These are phyloP conservation scores for Diplocarpon mali DNA, from an alignment of 2,329 filamentous ascomycete species.

Conservation along the genomic window DNA sequence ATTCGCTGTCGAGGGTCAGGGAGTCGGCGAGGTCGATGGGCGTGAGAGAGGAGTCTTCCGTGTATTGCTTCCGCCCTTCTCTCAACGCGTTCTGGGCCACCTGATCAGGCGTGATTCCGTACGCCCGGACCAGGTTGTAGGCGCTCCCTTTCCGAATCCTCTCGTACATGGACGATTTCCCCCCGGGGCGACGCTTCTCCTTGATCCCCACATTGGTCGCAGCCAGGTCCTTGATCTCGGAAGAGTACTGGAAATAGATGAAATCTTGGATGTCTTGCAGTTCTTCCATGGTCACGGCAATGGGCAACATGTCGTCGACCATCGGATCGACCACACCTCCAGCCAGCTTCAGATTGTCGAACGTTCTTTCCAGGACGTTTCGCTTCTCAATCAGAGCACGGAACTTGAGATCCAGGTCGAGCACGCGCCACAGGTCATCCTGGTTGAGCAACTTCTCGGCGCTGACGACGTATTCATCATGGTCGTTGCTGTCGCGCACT, in stretches of 20 bases:
- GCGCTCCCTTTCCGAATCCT: conserved; percentile 71
- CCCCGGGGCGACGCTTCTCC: conserved; percentile 66
- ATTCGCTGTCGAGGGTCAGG: conserved; percentile 59
- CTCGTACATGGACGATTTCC: conserved; percentile 70
- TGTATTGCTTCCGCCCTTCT: conserved; percentile 65
- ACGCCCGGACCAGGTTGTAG: conserved; percentile 74
- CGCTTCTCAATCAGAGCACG: conserved; percentile 87
- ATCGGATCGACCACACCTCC: conserved; percentile 58
- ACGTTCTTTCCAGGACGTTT: conserved; percentile 70
- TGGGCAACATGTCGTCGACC: conserved; percentile 71
- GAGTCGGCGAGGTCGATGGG: conserved; percentile 83
- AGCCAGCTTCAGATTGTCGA: conserved; percentile 55
- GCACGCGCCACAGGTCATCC: conserved; percentile 87
- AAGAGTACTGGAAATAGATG: conserved; percentile 83
- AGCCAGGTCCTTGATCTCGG: conserved; percentile 71
- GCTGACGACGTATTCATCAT: conserved; percentile 59
- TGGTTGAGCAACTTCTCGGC: conserved; percentile 87
- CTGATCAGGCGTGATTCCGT: conserved; percentile 80
- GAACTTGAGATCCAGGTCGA: conserved; percentile 93
- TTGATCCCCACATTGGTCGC: conserved; percentile 51
- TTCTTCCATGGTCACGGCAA: conserved; percentile 82
- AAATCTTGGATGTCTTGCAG: conserved; percentile 96
- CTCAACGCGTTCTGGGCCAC: conserved; percentile 79
- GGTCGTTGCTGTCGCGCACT: conserved; percentile 53
- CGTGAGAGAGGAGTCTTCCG: conserved; percentile 70